A percentile compares a stretch with the other conserved stretches of the same genome.
phyloP scores from a whole-genome alignment of 2,329 filamentous ascomycete genomes.

The Sclerotinia minor region DNA sequence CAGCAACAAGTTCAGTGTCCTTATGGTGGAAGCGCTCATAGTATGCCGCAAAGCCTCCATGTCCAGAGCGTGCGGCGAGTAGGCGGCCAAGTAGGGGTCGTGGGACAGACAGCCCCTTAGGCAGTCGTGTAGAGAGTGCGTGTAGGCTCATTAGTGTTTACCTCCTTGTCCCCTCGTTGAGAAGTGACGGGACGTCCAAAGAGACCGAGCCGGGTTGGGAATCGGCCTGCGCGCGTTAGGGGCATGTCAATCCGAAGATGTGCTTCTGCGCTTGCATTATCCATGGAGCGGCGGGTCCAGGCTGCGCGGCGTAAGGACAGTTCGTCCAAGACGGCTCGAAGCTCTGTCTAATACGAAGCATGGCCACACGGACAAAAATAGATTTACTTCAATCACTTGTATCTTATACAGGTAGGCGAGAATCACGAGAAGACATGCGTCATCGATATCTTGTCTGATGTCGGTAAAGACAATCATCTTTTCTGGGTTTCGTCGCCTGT shows the following conservation, averaged over 20 bases:
- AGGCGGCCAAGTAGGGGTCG: neutral
- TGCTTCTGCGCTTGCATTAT: neutral
- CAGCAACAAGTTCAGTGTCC: neutral
- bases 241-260: no score
- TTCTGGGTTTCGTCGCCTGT: no score
- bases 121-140: conserved; percentile 1
- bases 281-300: conserved; percentile 1
- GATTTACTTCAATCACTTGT: no score
- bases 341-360: no score
- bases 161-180: no score
- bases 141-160: neutral
- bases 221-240: conserved; percentile 1
- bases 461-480: no score
- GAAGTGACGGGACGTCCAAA: conserved; percentile 4
- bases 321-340: no score
- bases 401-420: no score
- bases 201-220: conserved; percentile 13
- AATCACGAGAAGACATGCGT: no score
- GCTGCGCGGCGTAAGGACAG: neutral
- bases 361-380: no score
- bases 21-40: conserved; percentile 2
- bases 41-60: conserved; percentile 8
- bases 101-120: neutral
- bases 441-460: no score
- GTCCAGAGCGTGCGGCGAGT: conserved; percentile 7